These are phyloP conservation scores for Leccinum holopus DNA, from an alignment of 1,284 basidiomycete genomes.

Conservation along the genomic window DNA sequence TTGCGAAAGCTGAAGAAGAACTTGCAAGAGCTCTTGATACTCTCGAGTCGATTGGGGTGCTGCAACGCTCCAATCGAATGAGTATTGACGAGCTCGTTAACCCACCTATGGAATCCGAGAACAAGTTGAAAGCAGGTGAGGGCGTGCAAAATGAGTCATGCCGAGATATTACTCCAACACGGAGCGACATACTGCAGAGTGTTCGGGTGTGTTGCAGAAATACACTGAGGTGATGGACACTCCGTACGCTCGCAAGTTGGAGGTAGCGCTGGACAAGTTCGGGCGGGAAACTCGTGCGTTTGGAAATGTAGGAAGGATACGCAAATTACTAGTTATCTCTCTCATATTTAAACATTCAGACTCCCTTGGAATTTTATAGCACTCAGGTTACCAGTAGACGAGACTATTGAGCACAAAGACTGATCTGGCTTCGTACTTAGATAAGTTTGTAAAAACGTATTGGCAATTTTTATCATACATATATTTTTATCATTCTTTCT, in stretches of 20 bases:
- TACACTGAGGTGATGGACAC: neutral
- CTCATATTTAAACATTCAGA: neutral
- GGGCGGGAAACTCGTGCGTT: neutral
- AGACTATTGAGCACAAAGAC: too few relatives aligned
- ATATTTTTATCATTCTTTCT: too few relatives aligned
- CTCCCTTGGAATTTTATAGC: neutral
- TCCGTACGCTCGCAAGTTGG: neutral
- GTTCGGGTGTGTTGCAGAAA: neutral
- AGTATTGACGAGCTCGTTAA: neutral
- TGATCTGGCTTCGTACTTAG: too few relatives aligned
- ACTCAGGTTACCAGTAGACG: too few relatives aligned
- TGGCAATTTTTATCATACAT: too few relatives aligned
- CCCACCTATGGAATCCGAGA: neutral
- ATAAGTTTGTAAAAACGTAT: too few relatives aligned
- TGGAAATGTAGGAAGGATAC: neutral
- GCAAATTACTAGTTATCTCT: neutral
- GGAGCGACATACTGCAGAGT: neutral
- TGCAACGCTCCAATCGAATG: neutral
- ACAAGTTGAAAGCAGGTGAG: too few relatives aligned
- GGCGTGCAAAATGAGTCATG: neutral
- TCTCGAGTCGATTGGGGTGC: neutral
- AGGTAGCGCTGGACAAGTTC: neutral
- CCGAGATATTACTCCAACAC: neutral
- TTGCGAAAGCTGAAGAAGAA: neutral
- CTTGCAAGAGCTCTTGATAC: neutral